Evolutionary conservation across 441 rosid genomes (phyloP).

Genomic region (Gossypium lobatum): DNA sequence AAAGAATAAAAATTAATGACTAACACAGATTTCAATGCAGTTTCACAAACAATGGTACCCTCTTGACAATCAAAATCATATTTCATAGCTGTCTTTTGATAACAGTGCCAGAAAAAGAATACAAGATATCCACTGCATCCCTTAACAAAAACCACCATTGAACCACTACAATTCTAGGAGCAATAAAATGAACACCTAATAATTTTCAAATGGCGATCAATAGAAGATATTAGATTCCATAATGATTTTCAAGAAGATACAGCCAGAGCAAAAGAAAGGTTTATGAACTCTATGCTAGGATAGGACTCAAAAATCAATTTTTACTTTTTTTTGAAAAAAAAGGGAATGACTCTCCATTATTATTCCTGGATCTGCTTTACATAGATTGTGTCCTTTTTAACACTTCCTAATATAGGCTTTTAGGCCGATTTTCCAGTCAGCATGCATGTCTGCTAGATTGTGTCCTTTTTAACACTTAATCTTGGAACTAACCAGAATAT

Average conservation of each 20-base stretch:
- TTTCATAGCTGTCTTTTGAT: not conserved
- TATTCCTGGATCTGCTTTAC: not conserved
- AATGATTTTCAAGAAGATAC: not conserved
- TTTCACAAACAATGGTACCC: conserved; percentile 1
- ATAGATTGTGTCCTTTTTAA: not conserved
- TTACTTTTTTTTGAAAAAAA: not conserved
- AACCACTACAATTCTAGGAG: not conserved
- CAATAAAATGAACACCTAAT: not conserved
- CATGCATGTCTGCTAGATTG: not conserved
- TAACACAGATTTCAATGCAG: not conserved
- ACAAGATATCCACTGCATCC: not conserved
- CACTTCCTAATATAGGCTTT: not conserved
- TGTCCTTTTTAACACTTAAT: not conserved
- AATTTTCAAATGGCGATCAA: not conserved
- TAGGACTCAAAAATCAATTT: not conserved
- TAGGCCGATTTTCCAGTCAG: not conserved
- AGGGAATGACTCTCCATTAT: not conserved
- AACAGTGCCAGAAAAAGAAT: not conserved
- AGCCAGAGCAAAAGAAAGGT: not conserved
- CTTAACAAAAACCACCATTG: not conserved
- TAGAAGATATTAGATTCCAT: not conserved
- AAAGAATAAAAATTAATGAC: not conserved
- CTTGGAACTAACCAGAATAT: not conserved
- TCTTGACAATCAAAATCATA: not conserved
- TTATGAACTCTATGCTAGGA: not conserved